Evolutionary conservation across 805 yeast genomes (phyloP), one percentile per base, ranked within the genome.

Genomic region (Barnettozyma botsteinii): DNA sequence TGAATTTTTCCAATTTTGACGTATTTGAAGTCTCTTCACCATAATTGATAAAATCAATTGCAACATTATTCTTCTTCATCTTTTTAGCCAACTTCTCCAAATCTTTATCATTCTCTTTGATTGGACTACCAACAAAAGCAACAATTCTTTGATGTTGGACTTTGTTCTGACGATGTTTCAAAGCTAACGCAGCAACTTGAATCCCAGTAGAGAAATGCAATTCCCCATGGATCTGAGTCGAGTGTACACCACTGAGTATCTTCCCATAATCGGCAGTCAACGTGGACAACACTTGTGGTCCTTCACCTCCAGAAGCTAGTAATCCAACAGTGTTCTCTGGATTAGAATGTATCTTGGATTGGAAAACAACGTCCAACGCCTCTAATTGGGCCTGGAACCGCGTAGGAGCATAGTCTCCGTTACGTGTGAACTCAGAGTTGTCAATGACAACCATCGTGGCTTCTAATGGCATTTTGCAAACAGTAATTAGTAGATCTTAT

Each of bases 401-500:
- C 13, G 89, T 81, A 14, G 94, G 79, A 27, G 85, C 73, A 56
- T 81, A 93, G 62, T 93, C 98, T 24, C 98, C 98, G 60, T 93
- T 93, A 56, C 98, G 75, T 77, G 89, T 85, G 63, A 73, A 91
- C 67, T 93, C 98, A 38, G 96, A 87, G 71, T 88, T 91, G 70
- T 93, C 99, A 57, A 93, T 75, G 56, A 88, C 86, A 47, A 93
- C 76, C 84, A 93, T 89, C 13, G 96, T 85, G 48, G 98, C 98
- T 66, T 93, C 98, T 55, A 89, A 75, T 48, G 83, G 96, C 97
- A 88, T 88, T 40, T 57, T 47, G 26, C 10, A 26, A 5, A n/a
- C 6, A 21, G n/a, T 14, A 13, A 17, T 24, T 5, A 32, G 4
- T 15, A 14, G 23, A 61, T 47, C n/a, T n/a, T n/a, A n/a, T n/a